Evolutionary conservation across 768 basidiomycete species (phyloP).

Genomic region (Austroboletus eburneus): DNA sequence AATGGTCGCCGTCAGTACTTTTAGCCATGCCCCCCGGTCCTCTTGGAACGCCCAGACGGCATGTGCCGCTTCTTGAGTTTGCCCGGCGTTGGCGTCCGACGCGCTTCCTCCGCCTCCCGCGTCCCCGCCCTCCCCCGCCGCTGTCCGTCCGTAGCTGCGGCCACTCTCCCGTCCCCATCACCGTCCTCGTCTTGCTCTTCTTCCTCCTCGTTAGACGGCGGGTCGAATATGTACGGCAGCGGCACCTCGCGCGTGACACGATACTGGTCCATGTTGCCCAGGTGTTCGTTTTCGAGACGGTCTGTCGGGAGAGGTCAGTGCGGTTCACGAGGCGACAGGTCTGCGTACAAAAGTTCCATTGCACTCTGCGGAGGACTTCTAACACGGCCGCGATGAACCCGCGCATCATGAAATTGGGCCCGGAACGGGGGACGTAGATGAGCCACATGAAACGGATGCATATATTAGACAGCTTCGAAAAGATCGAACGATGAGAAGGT

Average conservation of each 20-base stretch:
- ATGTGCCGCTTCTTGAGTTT: no score
- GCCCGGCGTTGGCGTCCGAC: no score
- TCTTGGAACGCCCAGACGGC: not conserved
- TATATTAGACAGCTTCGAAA: constrained; percentile 61
- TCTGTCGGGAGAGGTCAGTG: constrained; percentile 34
- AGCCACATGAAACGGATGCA: constrained; percentile 81
- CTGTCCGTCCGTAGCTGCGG: not conserved
- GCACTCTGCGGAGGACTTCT: constrained; percentile 76
- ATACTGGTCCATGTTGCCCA: constrained; percentile 95
- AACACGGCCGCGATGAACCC: constrained; percentile 65
- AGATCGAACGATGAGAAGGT: not conserved
- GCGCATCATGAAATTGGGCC: constrained; percentile 49
- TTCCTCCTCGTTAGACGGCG: constrained; percentile 43
- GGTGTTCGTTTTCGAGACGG: constrained; percentile 85
- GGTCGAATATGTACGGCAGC: constrained; percentile 65
- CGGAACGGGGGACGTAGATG: constrained; percentile 61
- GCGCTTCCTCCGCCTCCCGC: no score
- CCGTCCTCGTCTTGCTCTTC: constrained; percentile 37
- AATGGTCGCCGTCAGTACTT: no score
- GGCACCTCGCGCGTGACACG: constrained; percentile 84
- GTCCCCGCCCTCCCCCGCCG: not conserved
- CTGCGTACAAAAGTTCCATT: constrained; percentile 91
- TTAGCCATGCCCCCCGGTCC: constrained; percentile 1
- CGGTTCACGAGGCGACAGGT: no score
- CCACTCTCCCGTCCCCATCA: not conserved